These are phyloP conservation scores for Colletotrichum abscissum DNA, from an alignment of 2,329 filamentous ascomycete genomes.

Conservation along the genomic window DNA sequence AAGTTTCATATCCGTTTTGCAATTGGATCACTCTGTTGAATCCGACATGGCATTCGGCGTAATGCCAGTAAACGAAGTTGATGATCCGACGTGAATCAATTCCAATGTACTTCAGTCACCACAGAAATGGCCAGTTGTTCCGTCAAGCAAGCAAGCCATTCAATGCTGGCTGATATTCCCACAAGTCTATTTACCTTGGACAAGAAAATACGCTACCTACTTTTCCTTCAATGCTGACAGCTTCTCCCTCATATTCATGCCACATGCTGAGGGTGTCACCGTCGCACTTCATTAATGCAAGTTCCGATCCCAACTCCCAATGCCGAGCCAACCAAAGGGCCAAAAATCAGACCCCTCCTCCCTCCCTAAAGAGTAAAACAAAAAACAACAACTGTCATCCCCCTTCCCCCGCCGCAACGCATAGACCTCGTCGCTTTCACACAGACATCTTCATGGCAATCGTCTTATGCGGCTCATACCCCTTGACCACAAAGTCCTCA, in stretches of 20 bases:
- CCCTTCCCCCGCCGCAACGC: neutral
- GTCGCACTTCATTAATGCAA: constrained; percentile 32
- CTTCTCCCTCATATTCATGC: constrained; percentile 26
- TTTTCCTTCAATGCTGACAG: constrained; percentile 1
- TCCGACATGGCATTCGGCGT: neutral
- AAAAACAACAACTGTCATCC: neutral
- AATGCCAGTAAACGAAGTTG: constrained; percentile 14
- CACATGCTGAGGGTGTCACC: constrained; percentile 6
- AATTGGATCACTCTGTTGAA: constrained; percentile 1
- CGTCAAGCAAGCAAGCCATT: neutral
- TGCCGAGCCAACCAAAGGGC: neutral
- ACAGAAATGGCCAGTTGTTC: too few relatives aligned
- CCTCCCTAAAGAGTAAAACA: neutral
- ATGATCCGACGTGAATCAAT: neutral
- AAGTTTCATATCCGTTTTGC: constrained; percentile 22
- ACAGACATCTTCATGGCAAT: constrained; percentile 99
- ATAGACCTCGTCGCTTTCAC: constrained; percentile 45
- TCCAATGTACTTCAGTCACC: too few relatives aligned
- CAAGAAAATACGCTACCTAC: neutral
- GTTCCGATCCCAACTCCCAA: constrained; percentile 16
- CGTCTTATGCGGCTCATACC: constrained; percentile 89
- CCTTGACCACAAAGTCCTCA: constrained; percentile 88
- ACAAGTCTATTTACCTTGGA: neutral
- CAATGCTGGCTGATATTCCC: neutral
- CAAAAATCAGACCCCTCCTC: constrained; percentile 3